phyloP scores from a whole-genome alignment of 2,329 filamentous ascomycete species.

The Botryotinia narcissicola region DNA sequence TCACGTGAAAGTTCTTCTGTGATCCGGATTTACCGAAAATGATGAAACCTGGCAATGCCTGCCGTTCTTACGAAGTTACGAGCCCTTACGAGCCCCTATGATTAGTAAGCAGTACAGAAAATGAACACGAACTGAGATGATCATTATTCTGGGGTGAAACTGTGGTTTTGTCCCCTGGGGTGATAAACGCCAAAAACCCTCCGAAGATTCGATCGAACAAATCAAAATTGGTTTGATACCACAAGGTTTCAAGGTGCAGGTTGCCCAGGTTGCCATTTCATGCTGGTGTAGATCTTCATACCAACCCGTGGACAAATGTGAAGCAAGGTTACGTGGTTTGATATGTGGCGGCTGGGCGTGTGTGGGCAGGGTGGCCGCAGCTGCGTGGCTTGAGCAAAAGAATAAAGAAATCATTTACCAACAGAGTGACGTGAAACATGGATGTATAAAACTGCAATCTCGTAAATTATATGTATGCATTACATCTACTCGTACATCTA shows the following conservation, averaged over 20 bases:
- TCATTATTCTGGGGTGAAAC: background rate
- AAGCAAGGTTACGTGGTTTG: background rate
- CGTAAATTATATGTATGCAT: background rate
- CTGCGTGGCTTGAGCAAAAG: background rate
- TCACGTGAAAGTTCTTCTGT: background rate
- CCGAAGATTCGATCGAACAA: background rate
- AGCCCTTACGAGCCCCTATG: background rate
- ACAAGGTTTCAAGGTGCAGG: background rate
- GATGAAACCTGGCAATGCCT: background rate
- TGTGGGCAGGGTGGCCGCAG: background rate
- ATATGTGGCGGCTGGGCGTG: background rate
- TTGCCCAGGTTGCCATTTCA: background rate
- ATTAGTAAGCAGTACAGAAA: background rate
- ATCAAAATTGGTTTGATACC: slow-evolving; percentile 8
- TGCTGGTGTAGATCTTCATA: background rate
- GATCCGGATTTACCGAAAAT: background rate
- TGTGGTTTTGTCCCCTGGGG: background rate
- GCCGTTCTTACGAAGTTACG: background rate
- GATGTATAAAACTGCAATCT: background rate
- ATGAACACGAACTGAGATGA: background rate
- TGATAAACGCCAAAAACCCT: background rate
- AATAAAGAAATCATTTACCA: background rate
- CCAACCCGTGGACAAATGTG: background rate
- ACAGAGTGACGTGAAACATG: background rate
- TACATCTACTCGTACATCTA: background rate